A percentile compares a stretch with the other conserved stretches of the same genome.
phyloP scores from a whole-genome alignment of 768 basidiomycete genomes.

The Auricularia cornea region DNA sequence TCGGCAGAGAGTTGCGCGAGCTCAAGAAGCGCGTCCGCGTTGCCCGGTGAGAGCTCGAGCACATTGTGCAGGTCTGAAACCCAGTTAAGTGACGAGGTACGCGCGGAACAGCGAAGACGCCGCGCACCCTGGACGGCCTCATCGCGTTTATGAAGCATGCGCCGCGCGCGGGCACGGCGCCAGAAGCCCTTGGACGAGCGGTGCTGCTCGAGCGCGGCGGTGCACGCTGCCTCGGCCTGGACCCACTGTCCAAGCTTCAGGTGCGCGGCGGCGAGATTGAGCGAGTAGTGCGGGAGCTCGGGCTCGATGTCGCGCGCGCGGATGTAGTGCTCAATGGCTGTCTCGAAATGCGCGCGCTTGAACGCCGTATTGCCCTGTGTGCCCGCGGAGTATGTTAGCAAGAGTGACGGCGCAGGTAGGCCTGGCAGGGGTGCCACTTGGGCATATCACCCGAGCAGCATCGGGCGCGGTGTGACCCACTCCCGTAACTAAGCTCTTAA shows the following conservation, averaged over 20 bases:
- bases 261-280: slow-evolving; percentile 69
- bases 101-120: neutral
- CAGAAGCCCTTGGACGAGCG: slow-evolving; percentile 62
- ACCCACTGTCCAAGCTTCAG: slow-evolving; percentile 68
- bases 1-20: slow-evolving; percentile 32
- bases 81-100: neutral
- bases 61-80: slow-evolving; percentile 50
- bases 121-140: slow-evolving; percentile 53
- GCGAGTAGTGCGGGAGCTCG: slow-evolving; percentile 66
- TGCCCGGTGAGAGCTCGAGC: slow-evolving; percentile 55
- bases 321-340: slow-evolving; percentile 51
- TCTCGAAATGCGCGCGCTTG: slow-evolving; percentile 48
- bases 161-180: slow-evolving; percentile 58
- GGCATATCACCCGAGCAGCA: no score
- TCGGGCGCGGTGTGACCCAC: no score
- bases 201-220: slow-evolving; percentile 55
- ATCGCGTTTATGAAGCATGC: slow-evolving; percentile 45
- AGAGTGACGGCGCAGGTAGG: neutral
- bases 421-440: neutral
- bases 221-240: slow-evolving; percentile 63
- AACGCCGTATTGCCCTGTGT: slow-evolving; percentile 68
- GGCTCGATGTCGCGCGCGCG: slow-evolving; percentile 56
- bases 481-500: no score
- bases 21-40: slow-evolving; percentile 52
- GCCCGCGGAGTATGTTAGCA: no score